Conservation (phyloP, 1,139 yeast species). For the Hansenula sp. region DNA sequence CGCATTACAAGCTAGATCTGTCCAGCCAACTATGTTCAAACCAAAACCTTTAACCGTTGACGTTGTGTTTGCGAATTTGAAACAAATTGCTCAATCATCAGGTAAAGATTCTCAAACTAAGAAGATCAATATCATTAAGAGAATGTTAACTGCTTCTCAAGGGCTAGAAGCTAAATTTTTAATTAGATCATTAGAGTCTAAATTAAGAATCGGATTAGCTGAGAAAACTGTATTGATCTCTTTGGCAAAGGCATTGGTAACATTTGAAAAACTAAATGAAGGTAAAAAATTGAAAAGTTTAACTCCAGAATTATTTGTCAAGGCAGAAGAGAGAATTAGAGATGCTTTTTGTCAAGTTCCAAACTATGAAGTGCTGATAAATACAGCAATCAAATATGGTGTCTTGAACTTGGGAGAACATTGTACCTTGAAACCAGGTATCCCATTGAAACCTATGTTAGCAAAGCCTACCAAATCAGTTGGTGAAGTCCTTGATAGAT, state of each 20-base stretch:
- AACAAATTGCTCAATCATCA: constrained; percentile 70
- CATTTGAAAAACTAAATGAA: constrained; percentile 41
- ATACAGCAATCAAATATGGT: constrained; percentile 64
- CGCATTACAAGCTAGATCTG: constrained; percentile 78
- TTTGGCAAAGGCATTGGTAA: constrained; percentile 76
- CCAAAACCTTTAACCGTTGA: constrained; percentile 77
- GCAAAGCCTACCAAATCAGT: constrained; percentile 97
- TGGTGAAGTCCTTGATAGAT: constrained; percentile 83
- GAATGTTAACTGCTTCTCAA: constrained; percentile 81
- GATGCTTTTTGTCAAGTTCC: constrained; percentile 93
- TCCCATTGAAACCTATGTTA: constrained; percentile 95
- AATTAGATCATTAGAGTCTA: constrained; percentile 88
- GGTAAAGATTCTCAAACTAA: constrained; percentile 84
- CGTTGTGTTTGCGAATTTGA: constrained; percentile 68
- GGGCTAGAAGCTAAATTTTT: constrained; percentile 89
- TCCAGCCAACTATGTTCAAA: constrained; percentile 90
- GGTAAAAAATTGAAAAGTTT: constrained; percentile 25
- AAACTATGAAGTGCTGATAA: constrained; percentile 75
- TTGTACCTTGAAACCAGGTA: constrained; percentile 81
- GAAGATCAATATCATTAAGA: constrained; percentile 75
- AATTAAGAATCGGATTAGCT: constrained; percentile 88
- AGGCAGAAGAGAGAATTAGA: constrained; percentile 75
- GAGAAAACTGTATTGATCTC: constrained; percentile 87
- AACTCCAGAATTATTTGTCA: constrained; percentile 38
- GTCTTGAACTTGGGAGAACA: constrained; percentile 59